phyloP scores from a whole-genome alignment of 805 yeast species.

The Ogataea nakhonphanomensis region DNA sequence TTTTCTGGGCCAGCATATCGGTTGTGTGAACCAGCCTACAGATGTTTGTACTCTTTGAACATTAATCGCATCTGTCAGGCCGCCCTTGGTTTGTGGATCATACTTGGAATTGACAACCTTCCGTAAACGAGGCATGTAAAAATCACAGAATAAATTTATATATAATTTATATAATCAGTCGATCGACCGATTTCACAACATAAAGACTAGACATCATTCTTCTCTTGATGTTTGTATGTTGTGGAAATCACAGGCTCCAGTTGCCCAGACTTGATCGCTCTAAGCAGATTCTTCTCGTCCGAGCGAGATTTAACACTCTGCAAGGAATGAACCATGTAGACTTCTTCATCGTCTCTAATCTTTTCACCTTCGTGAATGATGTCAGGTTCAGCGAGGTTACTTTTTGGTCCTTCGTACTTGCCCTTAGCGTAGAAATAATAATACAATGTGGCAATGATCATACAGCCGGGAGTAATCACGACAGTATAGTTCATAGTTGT shows the following conservation, averaged over 20 bases:
- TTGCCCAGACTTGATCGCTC: constrained; percentile 19
- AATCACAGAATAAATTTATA: not conserved
- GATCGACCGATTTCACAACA: not conserved
- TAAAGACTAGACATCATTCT: constrained; percentile 8
- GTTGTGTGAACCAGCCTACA: no score
- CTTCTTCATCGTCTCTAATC: constrained; percentile 19
- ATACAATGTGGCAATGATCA: constrained; percentile 52
- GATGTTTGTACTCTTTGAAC: constrained; percentile 13
- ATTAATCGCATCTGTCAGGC: constrained; percentile 24
- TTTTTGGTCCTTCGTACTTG: constrained; percentile 54
- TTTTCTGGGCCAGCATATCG: constrained; percentile 15
- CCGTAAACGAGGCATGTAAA: constrained; percentile 30
- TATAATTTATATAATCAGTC: not conserved
- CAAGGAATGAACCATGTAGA: constrained; percentile 20
- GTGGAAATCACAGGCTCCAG: constrained; percentile 21
- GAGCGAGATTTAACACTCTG: constrained; percentile 11
- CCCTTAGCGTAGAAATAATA: constrained; percentile 52
- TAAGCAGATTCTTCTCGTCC: constrained; percentile 19
- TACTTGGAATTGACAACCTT: constrained; percentile 26
- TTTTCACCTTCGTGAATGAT: constrained; percentile 23
- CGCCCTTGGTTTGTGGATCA: constrained; percentile 15
- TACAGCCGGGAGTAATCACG: constrained; percentile 38
- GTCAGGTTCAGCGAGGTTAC: constrained; percentile 27
- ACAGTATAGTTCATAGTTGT: constrained; percentile 36
- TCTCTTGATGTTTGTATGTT: constrained; percentile 10